These are phyloP conservation scores for Kuraishia piskuri DNA, from an alignment of 805 yeast species.

Conservation along the genomic window DNA sequence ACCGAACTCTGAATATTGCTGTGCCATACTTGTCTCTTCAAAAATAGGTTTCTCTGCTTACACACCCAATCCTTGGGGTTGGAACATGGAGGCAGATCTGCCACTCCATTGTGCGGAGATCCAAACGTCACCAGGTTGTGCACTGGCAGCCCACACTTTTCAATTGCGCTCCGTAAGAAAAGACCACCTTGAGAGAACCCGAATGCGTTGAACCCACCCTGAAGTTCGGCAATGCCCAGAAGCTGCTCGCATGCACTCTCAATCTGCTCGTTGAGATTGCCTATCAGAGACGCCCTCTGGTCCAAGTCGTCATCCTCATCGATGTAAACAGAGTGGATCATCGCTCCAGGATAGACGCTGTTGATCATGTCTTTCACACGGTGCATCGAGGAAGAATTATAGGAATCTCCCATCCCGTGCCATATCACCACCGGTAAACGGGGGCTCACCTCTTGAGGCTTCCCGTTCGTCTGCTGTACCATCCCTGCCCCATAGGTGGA, in stretches of 20 bases:
- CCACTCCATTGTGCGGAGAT: conserved; percentile 72
- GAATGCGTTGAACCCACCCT: conserved; percentile 56
- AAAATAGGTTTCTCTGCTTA: conserved; percentile 37
- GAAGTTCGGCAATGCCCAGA: conserved; percentile 32
- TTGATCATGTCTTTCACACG: conserved; percentile 33
- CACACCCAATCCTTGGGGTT: conserved; percentile 50
- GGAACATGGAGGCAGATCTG: conserved; percentile 56
- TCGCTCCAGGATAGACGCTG: conserved; percentile 37
- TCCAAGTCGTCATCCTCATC: conserved; percentile 43
- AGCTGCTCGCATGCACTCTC: conserved; percentile 48
- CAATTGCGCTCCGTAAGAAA: conserved; percentile 59
- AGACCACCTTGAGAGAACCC: conserved; percentile 85
- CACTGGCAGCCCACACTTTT: conserved; percentile 44
- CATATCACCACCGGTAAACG: conserved; percentile 48
- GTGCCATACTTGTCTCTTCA: conserved; percentile 56
- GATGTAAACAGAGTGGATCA: conserved; percentile 44
- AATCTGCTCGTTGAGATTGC: conserved; percentile 49
- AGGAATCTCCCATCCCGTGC: conserved; percentile 82
- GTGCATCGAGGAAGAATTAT: conserved; percentile 50
- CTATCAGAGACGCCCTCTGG: conserved; percentile 45
- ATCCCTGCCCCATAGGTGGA: background rate
- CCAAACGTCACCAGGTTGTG: conserved; percentile 64
- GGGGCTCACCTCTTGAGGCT: background rate
- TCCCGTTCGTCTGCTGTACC: background rate
- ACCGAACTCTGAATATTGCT: conserved; percentile 44